Percentiles rank a stretch among this genome's conserved stretches.
Evolutionary conservation across 352 stramenopile genomes (phyloP).

Genomic region (Phytophthora meadii): DNA sequence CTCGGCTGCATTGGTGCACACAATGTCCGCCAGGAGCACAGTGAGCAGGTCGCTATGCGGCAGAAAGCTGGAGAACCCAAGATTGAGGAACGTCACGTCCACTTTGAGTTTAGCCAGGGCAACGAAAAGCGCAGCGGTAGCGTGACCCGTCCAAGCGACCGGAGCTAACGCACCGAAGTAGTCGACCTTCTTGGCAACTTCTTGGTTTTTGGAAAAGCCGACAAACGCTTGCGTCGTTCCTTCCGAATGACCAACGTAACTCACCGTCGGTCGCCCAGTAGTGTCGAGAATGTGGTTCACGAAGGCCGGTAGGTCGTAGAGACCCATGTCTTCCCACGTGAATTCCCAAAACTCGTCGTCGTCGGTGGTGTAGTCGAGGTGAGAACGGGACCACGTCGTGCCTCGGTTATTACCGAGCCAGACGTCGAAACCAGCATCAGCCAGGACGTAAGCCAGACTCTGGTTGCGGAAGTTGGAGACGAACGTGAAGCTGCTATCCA

Average conservation of each 20-base stretch:
- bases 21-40: constrained; percentile 37
- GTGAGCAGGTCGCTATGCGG: constrained; percentile 34
- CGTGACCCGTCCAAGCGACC: constrained; percentile 47
- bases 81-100: constrained; percentile 32
- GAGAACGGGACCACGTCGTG: constrained; percentile 55
- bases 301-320: constrained; percentile 46
- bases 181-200: constrained; percentile 44
- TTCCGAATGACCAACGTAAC: constrained; percentile 59
- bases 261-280: constrained; percentile 46
- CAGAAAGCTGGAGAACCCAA: constrained; percentile 55
- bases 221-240: constrained; percentile 57
- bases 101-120: constrained; percentile 49
- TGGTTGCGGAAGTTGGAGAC: constrained; percentile 63
- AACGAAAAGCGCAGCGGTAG: constrained; percentile 42
- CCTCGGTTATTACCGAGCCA: constrained; percentile 73
- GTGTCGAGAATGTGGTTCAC: constrained; percentile 51
- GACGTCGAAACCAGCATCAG: constrained; percentile 62
- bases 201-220: constrained; percentile 65
- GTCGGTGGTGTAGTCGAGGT: constrained; percentile 37
- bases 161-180: constrained; percentile 65
- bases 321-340: constrained; percentile 61
- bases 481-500: constrained; percentile 68
- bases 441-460: constrained; percentile 59
- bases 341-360: constrained; percentile 65
- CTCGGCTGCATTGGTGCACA: constrained; percentile 51